phyloP scores from a whole-genome alignment of 345 rosid species.

The Eucalyptus sp. region DNA sequence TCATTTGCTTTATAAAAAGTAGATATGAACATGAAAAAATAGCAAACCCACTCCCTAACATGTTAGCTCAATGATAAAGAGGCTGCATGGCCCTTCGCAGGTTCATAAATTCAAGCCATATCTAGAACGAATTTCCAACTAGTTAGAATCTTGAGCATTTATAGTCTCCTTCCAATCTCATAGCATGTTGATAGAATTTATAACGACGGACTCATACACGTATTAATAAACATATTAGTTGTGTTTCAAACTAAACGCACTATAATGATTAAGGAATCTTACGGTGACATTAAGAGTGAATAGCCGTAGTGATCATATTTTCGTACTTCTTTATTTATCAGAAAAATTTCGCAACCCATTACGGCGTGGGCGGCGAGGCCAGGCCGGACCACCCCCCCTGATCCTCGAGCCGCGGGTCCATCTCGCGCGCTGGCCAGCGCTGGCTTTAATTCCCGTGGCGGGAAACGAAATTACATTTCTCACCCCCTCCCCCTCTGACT shows the following conservation, averaged over 20 bases:
- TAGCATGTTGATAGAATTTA: fast-evolving
- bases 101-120: no score
- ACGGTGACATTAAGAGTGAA: no score
- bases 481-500: background rate
- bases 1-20: no score
- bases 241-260: fast-evolving
- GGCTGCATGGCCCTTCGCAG: fast-evolving
- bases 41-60: no score
- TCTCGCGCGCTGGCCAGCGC: background rate
- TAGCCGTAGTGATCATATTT: fast-evolving
- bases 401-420: background rate
- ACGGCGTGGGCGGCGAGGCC: fast-evolving
- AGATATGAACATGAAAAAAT: no score
- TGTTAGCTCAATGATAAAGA: no score
- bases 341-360: no score
- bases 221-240: background rate
- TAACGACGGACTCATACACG: fast-evolving
- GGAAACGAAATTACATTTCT: background rate
- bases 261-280: background rate
- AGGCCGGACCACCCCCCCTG: background rate
- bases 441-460: background rate
- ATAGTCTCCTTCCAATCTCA: fast-evolving
- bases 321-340: no score
- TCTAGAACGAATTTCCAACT: no score
- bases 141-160: no score